These are phyloP conservation scores for Cryptosporidium felis DNA, from an alignment of 169 alveolate genomes.

Conservation along the genomic window DNA sequence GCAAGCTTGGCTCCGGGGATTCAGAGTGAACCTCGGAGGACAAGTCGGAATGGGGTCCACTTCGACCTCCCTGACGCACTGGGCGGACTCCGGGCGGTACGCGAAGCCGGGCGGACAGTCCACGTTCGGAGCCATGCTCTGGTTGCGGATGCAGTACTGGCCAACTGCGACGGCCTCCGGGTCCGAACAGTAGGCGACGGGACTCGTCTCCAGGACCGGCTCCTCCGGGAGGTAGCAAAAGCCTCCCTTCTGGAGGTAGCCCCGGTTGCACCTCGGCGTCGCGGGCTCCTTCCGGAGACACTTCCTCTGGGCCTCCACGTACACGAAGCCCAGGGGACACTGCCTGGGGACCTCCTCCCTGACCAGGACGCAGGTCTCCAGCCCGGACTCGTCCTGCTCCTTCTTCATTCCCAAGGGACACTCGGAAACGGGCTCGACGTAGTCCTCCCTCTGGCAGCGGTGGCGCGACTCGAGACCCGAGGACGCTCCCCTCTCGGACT, in stretches of 20 bases:
- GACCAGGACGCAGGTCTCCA: constrained; percentile 9
- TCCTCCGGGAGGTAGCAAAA: constrained; percentile 25
- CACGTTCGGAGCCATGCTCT: constrained; percentile 11
- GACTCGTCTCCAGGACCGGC: background rate
- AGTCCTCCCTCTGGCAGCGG: constrained; percentile 27
- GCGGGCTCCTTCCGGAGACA: constrained; percentile 17
- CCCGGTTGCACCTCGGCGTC: constrained; percentile 8
- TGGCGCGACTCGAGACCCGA: background rate
- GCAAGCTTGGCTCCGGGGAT: constrained; percentile 2
- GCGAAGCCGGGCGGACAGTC: constrained; percentile 24
- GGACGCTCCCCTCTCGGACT: background rate
- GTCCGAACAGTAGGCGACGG: constrained; percentile 32
- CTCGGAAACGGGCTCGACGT: constrained; percentile 27
- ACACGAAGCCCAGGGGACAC: constrained; percentile 42
- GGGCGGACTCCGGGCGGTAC: background rate
- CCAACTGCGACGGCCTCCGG: constrained; percentile 50
- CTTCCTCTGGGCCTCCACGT: background rate
- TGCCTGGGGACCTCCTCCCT: constrained; percentile 18
- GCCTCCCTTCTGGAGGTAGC: constrained; percentile 22
- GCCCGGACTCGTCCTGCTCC: constrained; percentile 17
- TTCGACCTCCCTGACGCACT: constrained; percentile 24
- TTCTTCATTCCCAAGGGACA: constrained; percentile 43
- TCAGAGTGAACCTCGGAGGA: constrained; percentile 51
- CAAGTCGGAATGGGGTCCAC: constrained; percentile 52
- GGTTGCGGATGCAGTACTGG: constrained; percentile 24